Evolutionary conservation across 2,329 filamentous ascomycete species (phyloP), one percentile per base, ranked within the genome.

Genomic region (Ceratocystis variospora): DNA sequence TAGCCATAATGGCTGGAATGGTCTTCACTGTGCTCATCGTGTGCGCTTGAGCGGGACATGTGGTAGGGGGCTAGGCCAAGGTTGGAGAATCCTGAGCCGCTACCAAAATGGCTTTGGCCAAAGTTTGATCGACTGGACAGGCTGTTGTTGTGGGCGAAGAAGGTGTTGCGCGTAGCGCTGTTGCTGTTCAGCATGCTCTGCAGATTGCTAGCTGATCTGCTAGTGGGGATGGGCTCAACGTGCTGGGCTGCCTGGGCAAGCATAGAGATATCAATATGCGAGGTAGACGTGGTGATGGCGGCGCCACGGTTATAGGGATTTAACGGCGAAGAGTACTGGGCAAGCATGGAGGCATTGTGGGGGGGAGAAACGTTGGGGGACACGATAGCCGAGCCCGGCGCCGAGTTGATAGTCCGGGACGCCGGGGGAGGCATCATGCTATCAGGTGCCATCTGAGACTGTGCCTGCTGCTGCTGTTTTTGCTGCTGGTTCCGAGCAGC

Each of bases 301-400:
- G 76, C 76, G 62, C 76, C 74, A 62, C 75, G 76, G 64, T 80
- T 77, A 72, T 83, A 83, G 28, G 80, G 78, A 55, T 67, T 67
- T 25, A 67, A 48, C 22, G 62, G 66, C 17, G 66, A 67, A 25
- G 48, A 66, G 41, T 62, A 68, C 70, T 81, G 78, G 50, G 81
- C 74, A 83, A 77, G 95, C 77, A 75, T 89, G 76, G 76, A 90
- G 79, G 88, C 96, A 0, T 89, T 92, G 77, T 96, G 90, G 62
- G 94, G 93, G 62, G 94, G 94, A 22, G 93, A 97, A 63, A 96
- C 90, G 75, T 96, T 96, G 61, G 93, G 93, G n/a, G 93, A 97
- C 66, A 82, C 89, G 66, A 96, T 79, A 69, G 90, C 87, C 15
- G 93, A 96, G 15, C 85, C 85, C 10, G 93, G 93, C 17, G 93